Evolutionary conservation across 139 green algal species (phyloP), one percentile per base, ranked within the genome.

Genomic region (Desmodesmus armatus): DNA sequence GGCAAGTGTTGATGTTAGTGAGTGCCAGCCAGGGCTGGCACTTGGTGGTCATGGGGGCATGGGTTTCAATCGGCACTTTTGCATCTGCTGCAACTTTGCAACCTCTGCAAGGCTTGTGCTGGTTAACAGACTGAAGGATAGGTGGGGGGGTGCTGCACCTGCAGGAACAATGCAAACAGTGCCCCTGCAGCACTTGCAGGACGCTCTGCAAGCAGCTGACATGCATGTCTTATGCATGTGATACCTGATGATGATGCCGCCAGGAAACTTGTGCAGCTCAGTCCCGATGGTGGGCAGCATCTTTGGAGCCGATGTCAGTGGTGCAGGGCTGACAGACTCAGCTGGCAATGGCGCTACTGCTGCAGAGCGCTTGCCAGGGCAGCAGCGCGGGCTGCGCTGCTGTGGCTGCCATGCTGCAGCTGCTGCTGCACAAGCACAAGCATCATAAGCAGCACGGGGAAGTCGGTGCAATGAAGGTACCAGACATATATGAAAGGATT

Each of bases 241-340:
- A 60, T 11, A 83, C 77, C 77, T 75, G 40, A 76, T 19, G 15
- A 84, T 35, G 19, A 84, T 71, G 29, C 15, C 47, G 6, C 40
- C 25, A 2, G 23, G 43, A 15, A 77, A 29, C 44, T 43, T 58
- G 19, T 55, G 0, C 27, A 85, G 79, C 44, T 85, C 79, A 43
- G 79, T 85, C n/a, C 79, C 79, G 25, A 74, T 53, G 6, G 79
- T 85, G 11, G 79, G 79, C 65, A 84, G n/a, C n/a, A n/a, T n/a
- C n/a, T n/a, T n/a, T n/a, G n/a, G n/a, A n/a, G n/a, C n/a, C n/a
- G n/a, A n/a, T n/a, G n/a, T n/a, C n/a, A n/a, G n/a, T n/a, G n/a
- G n/a, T n/a, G n/a, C n/a, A n/a, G n/a, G n/a, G n/a, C n/a, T 65
- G 3, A 55, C 15, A 58, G n/a, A 53, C 19, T 35, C 35, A 15